Conservation (phyloP, 2,329 filamentous ascomycete genomes). For the Penicillium sp. region DNA sequence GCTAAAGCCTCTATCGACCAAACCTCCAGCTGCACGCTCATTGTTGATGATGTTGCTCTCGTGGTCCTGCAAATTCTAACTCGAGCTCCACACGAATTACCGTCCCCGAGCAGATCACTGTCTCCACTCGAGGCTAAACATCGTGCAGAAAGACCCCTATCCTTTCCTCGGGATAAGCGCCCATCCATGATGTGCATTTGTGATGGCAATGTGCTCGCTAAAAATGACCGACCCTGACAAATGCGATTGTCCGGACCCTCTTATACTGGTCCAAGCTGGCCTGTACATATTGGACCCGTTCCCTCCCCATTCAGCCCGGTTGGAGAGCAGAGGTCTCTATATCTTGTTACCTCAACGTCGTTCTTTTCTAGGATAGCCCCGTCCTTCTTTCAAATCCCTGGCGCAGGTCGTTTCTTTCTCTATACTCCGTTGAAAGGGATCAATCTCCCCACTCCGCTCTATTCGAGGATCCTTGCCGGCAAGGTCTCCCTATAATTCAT, state of each 20-base stretch:
- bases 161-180: constrained; percentile 8
- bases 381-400: constrained; percentile 13
- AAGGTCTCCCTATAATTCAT: no score
- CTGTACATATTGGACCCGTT: constrained; percentile 15
- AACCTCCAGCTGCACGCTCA: no score
- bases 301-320: constrained; percentile 1
- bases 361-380: constrained; percentile 12
- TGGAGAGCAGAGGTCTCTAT: constrained; percentile 5
- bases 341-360: constrained; percentile 8
- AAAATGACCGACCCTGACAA: neutral
- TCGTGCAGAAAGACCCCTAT: constrained; percentile 4
- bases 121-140: neutral
- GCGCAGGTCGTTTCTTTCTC: constrained; percentile 8
- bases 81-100: constrained; percentile 11
- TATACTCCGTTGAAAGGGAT: neutral
- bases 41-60: no score
- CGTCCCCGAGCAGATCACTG: neutral
- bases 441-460: no score
- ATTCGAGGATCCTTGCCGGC: constrained; percentile 17
- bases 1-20: constrained; percentile 9
- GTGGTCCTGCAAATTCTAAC: constrained; percentile 7
- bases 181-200: constrained; percentile 7
- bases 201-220: constrained; percentile 17
- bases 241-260: no score
- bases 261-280: no score